These are phyloP conservation scores for Podila epigama DNA, from an alignment of 192 early-diverging fungal genomes.

Conservation along the genomic window DNA sequence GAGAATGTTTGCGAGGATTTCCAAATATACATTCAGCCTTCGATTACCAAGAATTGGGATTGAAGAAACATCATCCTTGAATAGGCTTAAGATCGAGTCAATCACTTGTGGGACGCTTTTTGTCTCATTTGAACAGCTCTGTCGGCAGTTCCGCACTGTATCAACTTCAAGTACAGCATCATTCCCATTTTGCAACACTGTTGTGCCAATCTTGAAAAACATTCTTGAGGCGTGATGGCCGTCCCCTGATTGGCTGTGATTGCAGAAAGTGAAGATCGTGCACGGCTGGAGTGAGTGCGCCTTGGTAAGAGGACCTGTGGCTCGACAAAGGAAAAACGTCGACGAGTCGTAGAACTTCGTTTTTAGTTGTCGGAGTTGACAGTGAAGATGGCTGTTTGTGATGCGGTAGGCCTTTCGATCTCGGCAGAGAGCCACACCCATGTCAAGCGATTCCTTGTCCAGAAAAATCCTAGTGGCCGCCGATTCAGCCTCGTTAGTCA, in stretches of 20 bases:
- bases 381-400: not conserved
- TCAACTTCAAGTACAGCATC: conserved; percentile 1
- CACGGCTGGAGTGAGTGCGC: conserved; percentile 21
- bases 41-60: conserved; percentile 10
- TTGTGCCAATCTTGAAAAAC: conserved; percentile 2
- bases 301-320: conserved; percentile 22
- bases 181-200: conserved; percentile 1
- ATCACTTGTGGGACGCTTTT: not conserved
- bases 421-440: not conserved
- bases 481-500: conserved; percentile 5
- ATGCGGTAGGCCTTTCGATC: conserved; percentile 1
- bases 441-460: conserved; percentile 17
- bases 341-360: conserved; percentile 22
- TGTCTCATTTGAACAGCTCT: not conserved
- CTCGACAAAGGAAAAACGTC: conserved; percentile 27
- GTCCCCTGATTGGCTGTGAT: conserved; percentile 7
- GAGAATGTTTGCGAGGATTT: conserved; percentile 2
- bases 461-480: conserved; percentile 21
- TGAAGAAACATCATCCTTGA: conserved; percentile 1
- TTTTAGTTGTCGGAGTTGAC: conserved; percentile 24
- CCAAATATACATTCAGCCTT: conserved; percentile 4
- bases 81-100: conserved; percentile 7
- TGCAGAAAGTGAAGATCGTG: conserved; percentile 15
- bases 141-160: conserved; percentile 10
- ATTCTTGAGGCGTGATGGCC: not conserved